phyloP scores from a whole-genome alignment of 768 basidiomycete species.

The Xanthoconium stramineum region DNA sequence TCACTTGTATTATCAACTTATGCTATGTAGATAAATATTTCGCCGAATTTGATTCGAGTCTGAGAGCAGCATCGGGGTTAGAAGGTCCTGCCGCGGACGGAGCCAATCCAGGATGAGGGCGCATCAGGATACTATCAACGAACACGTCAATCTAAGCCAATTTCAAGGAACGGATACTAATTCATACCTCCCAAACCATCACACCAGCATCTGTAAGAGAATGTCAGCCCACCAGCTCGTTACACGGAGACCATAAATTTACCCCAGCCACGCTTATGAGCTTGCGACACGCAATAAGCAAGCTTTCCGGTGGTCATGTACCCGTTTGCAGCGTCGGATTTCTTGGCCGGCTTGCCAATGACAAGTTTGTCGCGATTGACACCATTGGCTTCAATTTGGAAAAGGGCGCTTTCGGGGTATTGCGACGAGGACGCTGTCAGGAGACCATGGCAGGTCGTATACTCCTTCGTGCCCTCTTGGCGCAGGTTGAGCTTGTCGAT shows the following conservation, averaged over 20 bases:
- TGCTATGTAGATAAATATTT: constrained; percentile 15
- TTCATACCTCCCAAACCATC: constrained; percentile 33
- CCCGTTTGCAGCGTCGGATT: constrained; percentile 32
- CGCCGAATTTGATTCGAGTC: constrained; percentile 29
- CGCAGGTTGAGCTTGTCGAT: too few species aligned
- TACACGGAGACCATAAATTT: constrained; percentile 23
- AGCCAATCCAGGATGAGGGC: too few species aligned
- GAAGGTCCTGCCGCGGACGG: too few species aligned
- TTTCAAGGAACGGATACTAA: background rate
- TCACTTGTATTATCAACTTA: too few species aligned
- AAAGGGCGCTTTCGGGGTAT: constrained; percentile 41
- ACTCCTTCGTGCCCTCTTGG: constrained; percentile 35
- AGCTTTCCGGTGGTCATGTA: constrained; percentile 57
- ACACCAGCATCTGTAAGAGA: constrained; percentile 31
- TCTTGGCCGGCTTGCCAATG: constrained; percentile 52
- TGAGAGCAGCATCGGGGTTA: too few species aligned
- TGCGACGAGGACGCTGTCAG: constrained; percentile 35
- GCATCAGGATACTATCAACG: background rate
- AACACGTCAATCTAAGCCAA: background rate
- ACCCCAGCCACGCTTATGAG: constrained; percentile 60
- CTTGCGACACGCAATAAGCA: constrained; percentile 45
- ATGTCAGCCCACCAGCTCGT: too few species aligned
- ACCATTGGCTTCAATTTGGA: constrained; percentile 44
- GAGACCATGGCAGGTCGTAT: constrained; percentile 37
- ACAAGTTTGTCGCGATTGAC: constrained; percentile 47